These are phyloP conservation scores for Aspergillus ochraceus DNA, from an alignment of 2,329 filamentous ascomycete species.

Conservation along the genomic window DNA sequence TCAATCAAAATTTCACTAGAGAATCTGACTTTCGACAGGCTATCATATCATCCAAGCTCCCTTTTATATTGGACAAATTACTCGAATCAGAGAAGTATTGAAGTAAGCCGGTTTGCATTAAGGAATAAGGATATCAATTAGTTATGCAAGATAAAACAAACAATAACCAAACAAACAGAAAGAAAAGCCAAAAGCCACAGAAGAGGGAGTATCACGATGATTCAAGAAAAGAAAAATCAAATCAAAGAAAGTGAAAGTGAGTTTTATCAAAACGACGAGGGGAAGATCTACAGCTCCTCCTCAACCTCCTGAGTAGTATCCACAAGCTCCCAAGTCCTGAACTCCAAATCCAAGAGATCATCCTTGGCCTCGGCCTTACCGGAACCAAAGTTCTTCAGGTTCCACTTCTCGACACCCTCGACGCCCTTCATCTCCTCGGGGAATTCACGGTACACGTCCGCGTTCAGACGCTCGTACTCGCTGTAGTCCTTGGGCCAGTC, in stretches of 20 bases:
- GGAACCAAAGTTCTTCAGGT: constrained; percentile 44
- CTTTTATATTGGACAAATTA: too few relatives aligned
- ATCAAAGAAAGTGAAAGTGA: neutral
- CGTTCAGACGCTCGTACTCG: constrained; percentile 51
- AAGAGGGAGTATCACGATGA: neutral
- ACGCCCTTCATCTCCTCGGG: constrained; percentile 40
- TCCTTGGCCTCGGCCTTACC: constrained; percentile 48
- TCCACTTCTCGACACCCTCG: constrained; percentile 51
- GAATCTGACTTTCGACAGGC: too few relatives aligned
- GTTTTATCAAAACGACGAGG: too few relatives aligned
- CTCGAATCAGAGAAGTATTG: neutral
- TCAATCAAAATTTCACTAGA: too few relatives aligned
- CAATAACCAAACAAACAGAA: neutral
- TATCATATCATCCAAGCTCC: too few relatives aligned
- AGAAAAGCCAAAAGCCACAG: neutral
- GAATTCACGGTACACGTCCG: constrained; percentile 45
- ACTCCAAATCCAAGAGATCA: constrained; percentile 23
- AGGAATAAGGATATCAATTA: neutral
- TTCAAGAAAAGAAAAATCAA: neutral
- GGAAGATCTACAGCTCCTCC: constrained; percentile 4
- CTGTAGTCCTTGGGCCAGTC: constrained; percentile 48
- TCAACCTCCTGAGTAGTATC: constrained; percentile 3
- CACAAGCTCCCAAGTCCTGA: constrained; percentile 15
- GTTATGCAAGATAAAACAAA: neutral
- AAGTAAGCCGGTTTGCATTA: neutral